Base-by-base conservation (phyloP, 305 asterid genomes). In the Fraxinus baroniana region DNA sequence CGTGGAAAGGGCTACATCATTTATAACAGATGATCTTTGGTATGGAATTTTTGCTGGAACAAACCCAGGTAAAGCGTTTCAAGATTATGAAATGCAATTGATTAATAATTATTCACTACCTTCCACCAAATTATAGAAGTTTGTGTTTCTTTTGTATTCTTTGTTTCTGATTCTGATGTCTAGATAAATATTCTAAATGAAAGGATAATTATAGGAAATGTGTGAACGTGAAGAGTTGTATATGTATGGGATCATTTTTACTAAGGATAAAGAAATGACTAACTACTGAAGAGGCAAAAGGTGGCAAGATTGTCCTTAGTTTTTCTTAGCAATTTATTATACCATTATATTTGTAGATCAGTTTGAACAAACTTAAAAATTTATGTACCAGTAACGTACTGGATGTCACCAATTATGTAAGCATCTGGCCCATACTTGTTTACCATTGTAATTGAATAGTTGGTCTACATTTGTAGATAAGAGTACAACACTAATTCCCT, bases 1-100 rank as follows among this genome's bases (percentile, higher is more conserved):
- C 2, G 99, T 97, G 52, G 99, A 97, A 89, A 93, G 99, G 89
- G 98, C 99, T 30, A 97, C 99, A 1, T 94, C 99, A 71, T 97
- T 94, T 68, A 90, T 94, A 70, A 91, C 95, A 3, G 99, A 94
- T 79, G 92, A 91, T 83, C 95, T 91, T 77, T 97, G 99, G 99
- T 97, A 97, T 79, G 97, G 95, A 82, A 93, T 90, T 78, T 97
- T 93, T 86, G 99, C 98, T 60, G 99, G 98, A 78, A 92, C 90
- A 60, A 93, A 96, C 85, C 97, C 98, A 89, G 99, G 99, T 94
- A 90, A 83, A 18, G 52, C 64, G 76, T 80, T 74, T 55, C 60
- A 37, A 70, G 26, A n/a, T 78, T 41, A 74, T 83, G 36, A 37
- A 71, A 81, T 77, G 30, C 20, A 35, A 41, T 74, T 79, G n/a